Percentiles rank a stretch among this genome's conserved stretches.
Evolutionary conservation across 345 rosid genomes (phyloP).

Genomic region (Brassica cretica): DNA sequence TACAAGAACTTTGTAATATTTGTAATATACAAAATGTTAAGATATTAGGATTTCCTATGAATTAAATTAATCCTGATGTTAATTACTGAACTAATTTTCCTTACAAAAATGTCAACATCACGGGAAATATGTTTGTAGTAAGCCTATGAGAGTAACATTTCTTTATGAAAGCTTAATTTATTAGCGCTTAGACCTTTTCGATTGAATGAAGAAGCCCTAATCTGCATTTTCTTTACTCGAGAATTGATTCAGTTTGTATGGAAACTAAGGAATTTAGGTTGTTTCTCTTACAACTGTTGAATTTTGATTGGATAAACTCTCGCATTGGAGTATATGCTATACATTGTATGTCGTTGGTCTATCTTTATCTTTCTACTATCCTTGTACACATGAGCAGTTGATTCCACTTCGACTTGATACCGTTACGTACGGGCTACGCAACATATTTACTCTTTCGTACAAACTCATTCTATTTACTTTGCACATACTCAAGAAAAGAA

Average conservation of each 20-base stretch:
- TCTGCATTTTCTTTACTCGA: neutral
- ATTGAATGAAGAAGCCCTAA: neutral
- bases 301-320: neutral
- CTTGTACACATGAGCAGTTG: neutral
- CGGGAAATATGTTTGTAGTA: constrained; percentile 4
- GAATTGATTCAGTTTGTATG: neutral
- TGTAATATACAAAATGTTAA: neutral
- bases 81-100: neutral
- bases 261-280: constrained; percentile 7
- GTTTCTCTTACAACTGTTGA: neutral
- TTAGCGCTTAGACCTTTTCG: neutral
- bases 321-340: neutral
- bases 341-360: neutral
- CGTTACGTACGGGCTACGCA: neutral
- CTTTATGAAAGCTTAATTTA: neutral
- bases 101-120: neutral
- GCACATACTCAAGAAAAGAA: too few relatives aligned
- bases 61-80: neutral
- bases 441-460: too few relatives aligned
- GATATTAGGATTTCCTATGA: neutral
- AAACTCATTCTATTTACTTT: too few relatives aligned
- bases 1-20: neutral
- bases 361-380: too few relatives aligned
- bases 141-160: constrained; percentile 3
- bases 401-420: neutral